These are phyloP conservation scores for Vickermania ingenoplastis DNA, from an alignment of 208 protist genomes.

Conservation along the genomic window DNA sequence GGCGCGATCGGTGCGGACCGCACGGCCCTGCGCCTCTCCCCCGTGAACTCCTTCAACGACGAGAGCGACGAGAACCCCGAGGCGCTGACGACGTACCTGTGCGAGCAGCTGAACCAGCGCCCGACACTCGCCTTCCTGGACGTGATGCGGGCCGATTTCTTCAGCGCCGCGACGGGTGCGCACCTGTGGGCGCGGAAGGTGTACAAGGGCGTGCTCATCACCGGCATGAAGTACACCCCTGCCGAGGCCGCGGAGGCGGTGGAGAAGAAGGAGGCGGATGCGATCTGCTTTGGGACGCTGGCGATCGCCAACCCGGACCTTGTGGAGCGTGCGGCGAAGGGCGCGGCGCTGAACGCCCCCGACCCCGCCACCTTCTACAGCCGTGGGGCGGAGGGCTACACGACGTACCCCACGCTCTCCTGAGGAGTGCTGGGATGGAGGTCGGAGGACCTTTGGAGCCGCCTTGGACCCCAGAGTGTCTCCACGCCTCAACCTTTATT, in stretches of 20 bases:
- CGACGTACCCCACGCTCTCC: constrained; percentile 24
- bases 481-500: too few relatives aligned
- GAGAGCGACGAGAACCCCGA: constrained; percentile 25
- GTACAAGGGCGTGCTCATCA: constrained; percentile 39
- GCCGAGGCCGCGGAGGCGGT: constrained; percentile 31
- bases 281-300: constrained; percentile 35
- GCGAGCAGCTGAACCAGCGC: constrained; percentile 34
- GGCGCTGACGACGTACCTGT: constrained; percentile 34
- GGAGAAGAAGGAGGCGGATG: constrained; percentile 26
- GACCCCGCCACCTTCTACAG: constrained; percentile 25
- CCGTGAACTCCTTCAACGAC: constrained; percentile 37
- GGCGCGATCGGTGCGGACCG: constrained; percentile 23
- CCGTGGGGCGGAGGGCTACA: constrained; percentile 21
- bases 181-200: constrained; percentile 30
- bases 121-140: constrained; percentile 30
- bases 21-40: constrained; percentile 51
- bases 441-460: too few relatives aligned
- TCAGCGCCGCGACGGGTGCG: constrained; percentile 10
- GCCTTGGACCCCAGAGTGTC: too few relatives aligned
- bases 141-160: constrained; percentile 24
- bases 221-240: constrained; percentile 27
- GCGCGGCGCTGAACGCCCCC: constrained; percentile 22
- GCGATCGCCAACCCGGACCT: constrained; percentile 72
- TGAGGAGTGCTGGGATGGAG: not conserved
- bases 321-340: constrained; percentile 18